A percentile compares a stretch with the other conserved stretches of the same genome.
Conservation (phyloP, 345 rosid species). For the Geranium brycei region DNA sequence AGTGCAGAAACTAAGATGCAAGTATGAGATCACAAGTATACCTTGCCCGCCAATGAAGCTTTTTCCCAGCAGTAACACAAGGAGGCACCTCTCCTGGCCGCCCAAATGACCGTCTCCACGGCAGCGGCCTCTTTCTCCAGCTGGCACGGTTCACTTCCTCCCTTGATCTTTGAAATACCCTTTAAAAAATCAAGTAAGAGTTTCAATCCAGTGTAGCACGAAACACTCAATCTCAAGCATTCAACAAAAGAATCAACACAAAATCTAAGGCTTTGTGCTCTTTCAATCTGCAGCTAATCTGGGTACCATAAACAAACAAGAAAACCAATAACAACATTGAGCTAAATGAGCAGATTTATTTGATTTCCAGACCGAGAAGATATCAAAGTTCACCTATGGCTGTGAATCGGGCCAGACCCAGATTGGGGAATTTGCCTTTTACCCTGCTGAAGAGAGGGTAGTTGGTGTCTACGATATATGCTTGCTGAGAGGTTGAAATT, state of each 20-base stretch:
- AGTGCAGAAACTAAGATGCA: no score
- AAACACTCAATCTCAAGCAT: no score
- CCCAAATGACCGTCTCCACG: slow-evolving; percentile 56
- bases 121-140: slow-evolving; percentile 33
- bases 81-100: slow-evolving; percentile 37
- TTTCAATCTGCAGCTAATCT: no score
- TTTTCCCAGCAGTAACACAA: slow-evolving; percentile 32
- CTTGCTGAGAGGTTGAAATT: slow-evolving; percentile 22
- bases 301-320: no score
- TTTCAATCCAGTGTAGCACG: not conserved
- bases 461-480: slow-evolving; percentile 22
- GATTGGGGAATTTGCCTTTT: slow-evolving; percentile 2
- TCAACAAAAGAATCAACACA: no score
- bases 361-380: no score
- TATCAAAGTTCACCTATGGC: no score
- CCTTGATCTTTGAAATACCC: slow-evolving; percentile 27
- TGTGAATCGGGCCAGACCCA: no score
- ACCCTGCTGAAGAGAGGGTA: slow-evolving; percentile 19
- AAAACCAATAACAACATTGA: no score
- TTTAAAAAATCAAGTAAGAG: slow-evolving; percentile 4
- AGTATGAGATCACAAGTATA: slow-evolving; percentile 6
- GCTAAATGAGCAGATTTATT: no score
- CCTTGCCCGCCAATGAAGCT: slow-evolving; percentile 74
- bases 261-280: no score
- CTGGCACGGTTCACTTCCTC: slow-evolving; percentile 13